Percentiles rank a stretch among this genome's conserved stretches.
These are phyloP conservation scores for Botryotinia convoluta DNA, from an alignment of 2,329 filamentous ascomycete genomes.

Conservation along the genomic window DNA sequence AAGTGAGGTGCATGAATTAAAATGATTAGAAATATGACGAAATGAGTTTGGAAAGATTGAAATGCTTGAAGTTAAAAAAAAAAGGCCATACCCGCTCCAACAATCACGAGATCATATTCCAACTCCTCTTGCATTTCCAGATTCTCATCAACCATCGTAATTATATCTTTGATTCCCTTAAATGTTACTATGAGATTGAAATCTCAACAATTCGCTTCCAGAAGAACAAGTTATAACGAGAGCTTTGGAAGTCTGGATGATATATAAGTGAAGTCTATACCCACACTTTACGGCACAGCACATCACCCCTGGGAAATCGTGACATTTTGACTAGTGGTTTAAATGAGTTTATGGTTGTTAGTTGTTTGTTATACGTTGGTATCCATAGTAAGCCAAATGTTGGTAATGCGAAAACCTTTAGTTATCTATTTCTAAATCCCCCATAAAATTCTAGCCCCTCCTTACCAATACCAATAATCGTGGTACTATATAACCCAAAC, in stretches of 20 bases:
- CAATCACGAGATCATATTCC: neutral
- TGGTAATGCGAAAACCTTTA: neutral
- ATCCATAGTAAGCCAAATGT: neutral
- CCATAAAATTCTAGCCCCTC: neutral
- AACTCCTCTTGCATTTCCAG: neutral
- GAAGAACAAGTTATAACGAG: neutral
- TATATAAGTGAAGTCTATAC: neutral
- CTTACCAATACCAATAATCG: neutral
- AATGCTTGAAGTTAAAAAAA: neutral
- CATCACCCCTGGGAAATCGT: neutral
- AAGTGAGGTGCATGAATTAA: neutral
- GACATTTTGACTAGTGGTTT: neutral
- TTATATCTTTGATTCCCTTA: neutral
- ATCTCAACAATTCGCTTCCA: neutral
- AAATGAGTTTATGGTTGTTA: too few relatives aligned
- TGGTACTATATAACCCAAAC: neutral
- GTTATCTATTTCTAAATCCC: neutral
- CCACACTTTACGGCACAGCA: neutral
- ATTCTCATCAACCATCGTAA: neutral
- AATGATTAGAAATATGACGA: neutral
- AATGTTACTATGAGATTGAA: neutral
- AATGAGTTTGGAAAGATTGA: neutral
- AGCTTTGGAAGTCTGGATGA: neutral
- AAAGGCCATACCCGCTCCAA: neutral
- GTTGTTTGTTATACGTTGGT: neutral